These are phyloP conservation scores for Funneliformis geosporum DNA, from an alignment of 192 early-diverging fungal genomes.

Conservation along the genomic window DNA sequence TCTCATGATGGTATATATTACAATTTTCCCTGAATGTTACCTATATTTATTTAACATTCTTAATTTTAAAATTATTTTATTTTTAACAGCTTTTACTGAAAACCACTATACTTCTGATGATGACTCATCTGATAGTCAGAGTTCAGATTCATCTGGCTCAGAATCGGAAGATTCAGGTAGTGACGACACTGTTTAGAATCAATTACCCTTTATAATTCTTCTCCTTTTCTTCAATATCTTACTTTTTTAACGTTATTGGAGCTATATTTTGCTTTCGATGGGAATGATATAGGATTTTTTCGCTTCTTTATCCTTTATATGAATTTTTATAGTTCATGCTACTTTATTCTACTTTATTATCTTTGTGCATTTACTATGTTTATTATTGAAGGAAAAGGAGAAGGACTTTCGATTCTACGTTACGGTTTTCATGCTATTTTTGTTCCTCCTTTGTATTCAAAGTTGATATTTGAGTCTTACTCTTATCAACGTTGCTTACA, in stretches of 20 bases:
- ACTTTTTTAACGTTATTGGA: background rate
- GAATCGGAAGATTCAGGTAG: conserved; percentile 88
- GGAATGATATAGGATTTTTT: background rate
- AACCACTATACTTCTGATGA: conserved; percentile 41
- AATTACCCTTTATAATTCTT: background rate
- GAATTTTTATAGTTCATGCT: background rate
- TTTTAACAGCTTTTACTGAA: conserved; percentile 43
- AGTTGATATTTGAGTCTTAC: background rate
- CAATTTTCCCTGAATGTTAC: background rate
- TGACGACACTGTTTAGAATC: conserved; percentile 52
- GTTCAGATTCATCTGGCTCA: conserved; percentile 62
- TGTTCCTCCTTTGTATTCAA: conserved; percentile 6
- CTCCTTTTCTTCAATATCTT: background rate
- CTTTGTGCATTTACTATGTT: background rate
- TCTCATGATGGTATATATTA: conserved; percentile 36
- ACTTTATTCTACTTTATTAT: background rate
- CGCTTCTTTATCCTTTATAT: background rate
- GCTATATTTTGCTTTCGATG: background rate
- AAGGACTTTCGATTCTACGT: background rate
- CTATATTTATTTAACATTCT: conserved; percentile 30
- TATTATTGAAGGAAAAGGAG: background rate
- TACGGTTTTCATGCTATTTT: background rate
- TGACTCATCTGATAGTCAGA: conserved; percentile 53
- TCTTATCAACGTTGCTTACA: conserved; percentile 6
- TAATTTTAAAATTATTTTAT: conserved; percentile 42